Evolutionary conservation across 2,329 filamentous ascomycete species (phyloP).

Genomic region (Aspergillus ochraceus): DNA sequence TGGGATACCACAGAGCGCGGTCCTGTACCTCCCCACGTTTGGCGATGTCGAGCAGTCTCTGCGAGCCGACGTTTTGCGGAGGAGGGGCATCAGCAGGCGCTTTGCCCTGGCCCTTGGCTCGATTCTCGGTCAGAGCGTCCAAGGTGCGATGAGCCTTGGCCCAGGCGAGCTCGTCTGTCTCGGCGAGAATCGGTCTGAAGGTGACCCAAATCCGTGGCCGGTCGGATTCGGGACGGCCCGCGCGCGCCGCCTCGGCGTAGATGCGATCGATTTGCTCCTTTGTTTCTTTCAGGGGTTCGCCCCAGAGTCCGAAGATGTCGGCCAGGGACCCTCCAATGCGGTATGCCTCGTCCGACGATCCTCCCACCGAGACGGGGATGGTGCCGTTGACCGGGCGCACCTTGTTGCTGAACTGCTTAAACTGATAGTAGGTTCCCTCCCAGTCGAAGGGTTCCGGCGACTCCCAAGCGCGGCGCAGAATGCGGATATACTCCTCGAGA

Average conservation of each 20-base stretch:
- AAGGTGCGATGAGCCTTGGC: constrained; percentile 59
- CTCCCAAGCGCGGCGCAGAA: constrained; percentile 59
- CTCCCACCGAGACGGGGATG: constrained; percentile 61
- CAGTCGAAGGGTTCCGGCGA: constrained; percentile 61
- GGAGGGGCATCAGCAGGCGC: constrained; percentile 30
- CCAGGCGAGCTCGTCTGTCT: constrained; percentile 64
- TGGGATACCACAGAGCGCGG: constrained; percentile 63
- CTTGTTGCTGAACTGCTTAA: constrained; percentile 58
- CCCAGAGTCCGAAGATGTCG: constrained; percentile 66
- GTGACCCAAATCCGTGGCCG: constrained; percentile 64
- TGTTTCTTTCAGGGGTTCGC: constrained; percentile 63
- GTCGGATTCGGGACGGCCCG: constrained; percentile 54
- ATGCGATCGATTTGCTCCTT: constrained; percentile 63
- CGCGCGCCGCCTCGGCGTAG: constrained; percentile 59
- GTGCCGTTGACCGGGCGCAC: constrained; percentile 55
- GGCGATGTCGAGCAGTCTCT: constrained; percentile 60
- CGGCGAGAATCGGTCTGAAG: constrained; percentile 61
- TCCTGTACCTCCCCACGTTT: constrained; percentile 56
- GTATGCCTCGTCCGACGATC: constrained; percentile 60
- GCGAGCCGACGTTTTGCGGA: constrained; percentile 61
- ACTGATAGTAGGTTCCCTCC: constrained; percentile 60
- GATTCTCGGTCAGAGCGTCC: constrained; percentile 51
- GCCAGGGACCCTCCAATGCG: constrained; percentile 59
- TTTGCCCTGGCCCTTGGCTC: constrained; percentile 36
- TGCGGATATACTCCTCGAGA: constrained; percentile 62